A percentile compares a stretch with the other conserved stretches of the same genome.
phyloP scores from a whole-genome alignment of 2,329 filamentous ascomycete genomes.

The Daldinia sp. region DNA sequence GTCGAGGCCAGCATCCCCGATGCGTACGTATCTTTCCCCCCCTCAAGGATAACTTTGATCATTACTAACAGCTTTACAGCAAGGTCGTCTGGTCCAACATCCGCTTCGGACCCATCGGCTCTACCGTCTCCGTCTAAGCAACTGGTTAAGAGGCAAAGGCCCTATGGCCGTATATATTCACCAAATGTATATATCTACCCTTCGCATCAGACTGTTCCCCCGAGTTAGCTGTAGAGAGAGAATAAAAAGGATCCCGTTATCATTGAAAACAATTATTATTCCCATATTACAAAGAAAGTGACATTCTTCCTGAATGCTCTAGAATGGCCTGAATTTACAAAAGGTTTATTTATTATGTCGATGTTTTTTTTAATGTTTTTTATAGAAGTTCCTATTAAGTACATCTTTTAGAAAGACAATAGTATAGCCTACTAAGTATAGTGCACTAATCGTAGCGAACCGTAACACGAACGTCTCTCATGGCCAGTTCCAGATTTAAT shows the following conservation, averaged over 20 bases:
- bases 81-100: constrained; percentile 60
- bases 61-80: constrained; percentile 37
- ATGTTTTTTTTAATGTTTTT: no score
- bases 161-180: constrained; percentile 30
- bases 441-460: no score
- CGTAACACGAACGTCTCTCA: no score
- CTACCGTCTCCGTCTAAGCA: constrained; percentile 50
- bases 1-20: constrained; percentile 53
- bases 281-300: not conserved
- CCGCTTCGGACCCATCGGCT: constrained; percentile 58
- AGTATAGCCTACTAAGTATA: no score
- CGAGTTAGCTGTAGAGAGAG: constrained; percentile 31
- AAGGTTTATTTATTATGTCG: no score
- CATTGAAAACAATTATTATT: constrained; percentile 1
- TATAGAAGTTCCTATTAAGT: no score
- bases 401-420: no score
- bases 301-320: not conserved
- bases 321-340: no score
- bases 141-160: constrained; percentile 7
- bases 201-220: constrained; percentile 33
- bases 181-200: constrained; percentile 36
- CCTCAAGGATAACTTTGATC: not conserved
- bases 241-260: constrained; percentile 27
- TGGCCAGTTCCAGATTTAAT: not conserved
- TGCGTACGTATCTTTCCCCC: constrained; percentile 42